Evolutionary conservation across 176 grass and related monocot species (phyloP).

Genomic region (Oryza brachyantha): DNA sequence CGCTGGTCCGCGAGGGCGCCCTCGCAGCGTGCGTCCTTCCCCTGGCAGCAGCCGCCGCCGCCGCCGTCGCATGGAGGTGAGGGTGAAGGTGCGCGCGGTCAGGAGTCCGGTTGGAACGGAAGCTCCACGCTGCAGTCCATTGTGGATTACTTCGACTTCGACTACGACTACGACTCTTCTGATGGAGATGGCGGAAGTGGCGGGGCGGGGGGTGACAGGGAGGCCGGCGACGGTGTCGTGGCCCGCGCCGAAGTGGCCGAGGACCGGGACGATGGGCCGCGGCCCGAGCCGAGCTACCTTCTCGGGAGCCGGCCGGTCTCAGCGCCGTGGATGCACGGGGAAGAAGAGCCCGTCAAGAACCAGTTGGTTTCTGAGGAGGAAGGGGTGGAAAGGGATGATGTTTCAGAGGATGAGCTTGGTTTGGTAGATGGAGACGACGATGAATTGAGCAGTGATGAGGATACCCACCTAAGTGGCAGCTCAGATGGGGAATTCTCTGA

Average conservation of each 20-base stretch:
- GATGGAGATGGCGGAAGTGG: not conserved
- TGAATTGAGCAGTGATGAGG: not conserved
- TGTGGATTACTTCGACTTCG: conserved; percentile 40
- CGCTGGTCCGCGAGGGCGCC: conserved; percentile 65
- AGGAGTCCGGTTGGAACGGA: not conserved
- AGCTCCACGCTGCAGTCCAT: conserved; percentile 32
- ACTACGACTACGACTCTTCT: not conserved
- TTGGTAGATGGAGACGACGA: not conserved
- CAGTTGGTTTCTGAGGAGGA: not conserved
- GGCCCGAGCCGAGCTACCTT: conserved; percentile 18
- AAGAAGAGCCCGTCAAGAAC: not conserved
- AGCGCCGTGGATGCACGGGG: conserved; percentile 56
- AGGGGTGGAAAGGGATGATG: not conserved
- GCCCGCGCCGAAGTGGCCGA: not conserved
- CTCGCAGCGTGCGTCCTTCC: conserved; percentile 55
- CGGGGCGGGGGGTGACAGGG: not conserved
- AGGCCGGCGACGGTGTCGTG: not conserved
- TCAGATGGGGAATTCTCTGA: not conserved
- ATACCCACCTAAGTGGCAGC: not conserved
- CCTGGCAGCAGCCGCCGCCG: conserved; percentile 54
- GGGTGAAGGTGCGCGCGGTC: not conserved
- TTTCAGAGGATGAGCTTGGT: conserved; percentile 25
- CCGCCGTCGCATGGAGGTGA: conserved; percentile 30
- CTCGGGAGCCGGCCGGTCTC: conserved; percentile 6
- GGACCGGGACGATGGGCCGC: not conserved